Base-by-base conservation (phyloP, 305 asterid genomes). In the Solanum hybrid region DNA sequence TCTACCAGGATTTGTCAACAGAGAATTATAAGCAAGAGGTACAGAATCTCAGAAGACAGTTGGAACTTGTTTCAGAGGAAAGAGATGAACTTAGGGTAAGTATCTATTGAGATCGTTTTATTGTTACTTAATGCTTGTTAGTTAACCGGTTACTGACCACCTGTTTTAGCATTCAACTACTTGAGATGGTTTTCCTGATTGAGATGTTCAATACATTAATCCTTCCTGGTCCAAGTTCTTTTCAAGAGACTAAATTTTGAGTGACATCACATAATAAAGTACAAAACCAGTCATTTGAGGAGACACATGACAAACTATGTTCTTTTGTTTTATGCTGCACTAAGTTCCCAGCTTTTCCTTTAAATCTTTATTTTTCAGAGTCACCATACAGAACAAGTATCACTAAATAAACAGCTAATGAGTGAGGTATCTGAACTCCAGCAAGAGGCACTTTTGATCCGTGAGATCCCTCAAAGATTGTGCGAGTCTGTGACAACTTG, bases 1-100 rank as follows among this genome's bases (percentile, higher is more conserved):
- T 89, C 24, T 91, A 78, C 35, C 95, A 96, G 99, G 97, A 93
- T 85, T 78, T 75, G 85, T 92, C 97, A 31, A 67, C 86, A 91
- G 97, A 94, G 90, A 95, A 92, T 91, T 37, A 78, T 93, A 94
- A 89, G 90, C 94, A 90, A 92, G 98, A 97, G 94, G 90, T 93
- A 29, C 92, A 95, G 91, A 93, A 92, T 92, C 94, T 97, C 85
- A 97, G 75, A 11, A 93, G 92, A 84, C 98, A 96, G 92, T 91
- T 97, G 82, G 91, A 94, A 90, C 89, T 92, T 87, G 92, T 95
- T 76, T 92, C 73, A 4, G 95, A 96, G 91, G 99, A 96, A 93
- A 95, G 98, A 91, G 97, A 97, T 91, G 95, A 93, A 80, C 91
- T 96, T 90, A 94, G 94, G 99, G 99, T 96, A 86, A 89, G 96